Percentiles rank a stretch among this genome's conserved stretches.
phyloP scores from a whole-genome alignment of 1,284 basidiomycete genomes.

The Trichosporon sp. region DNA sequence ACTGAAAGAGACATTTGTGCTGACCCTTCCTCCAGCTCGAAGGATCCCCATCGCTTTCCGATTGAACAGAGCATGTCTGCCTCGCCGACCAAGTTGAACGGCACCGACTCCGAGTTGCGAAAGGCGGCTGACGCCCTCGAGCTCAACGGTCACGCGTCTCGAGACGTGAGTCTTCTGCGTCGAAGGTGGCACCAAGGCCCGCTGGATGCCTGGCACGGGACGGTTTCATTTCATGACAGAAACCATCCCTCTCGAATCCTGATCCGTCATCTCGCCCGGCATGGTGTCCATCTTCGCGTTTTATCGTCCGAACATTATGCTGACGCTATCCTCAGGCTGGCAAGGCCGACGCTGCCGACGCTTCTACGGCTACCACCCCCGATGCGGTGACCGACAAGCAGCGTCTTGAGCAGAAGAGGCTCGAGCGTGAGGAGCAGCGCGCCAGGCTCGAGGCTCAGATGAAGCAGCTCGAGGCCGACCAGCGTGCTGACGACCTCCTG shows the following conservation, averaged over 20 bases:
- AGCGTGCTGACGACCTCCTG: slow-evolving; percentile 68
- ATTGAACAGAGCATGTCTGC: slow-evolving; percentile 41
- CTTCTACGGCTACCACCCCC: slow-evolving; percentile 20
- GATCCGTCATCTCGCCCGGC: not conserved
- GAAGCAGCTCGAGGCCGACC: slow-evolving; percentile 85
- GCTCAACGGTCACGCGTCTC: slow-evolving; percentile 48
- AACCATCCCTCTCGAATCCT: not conserved
- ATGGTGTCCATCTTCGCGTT: not conserved
- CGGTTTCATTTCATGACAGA: slow-evolving; percentile 1
- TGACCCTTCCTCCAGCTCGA: slow-evolving; percentile 23
- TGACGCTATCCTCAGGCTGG: slow-evolving; percentile 2
- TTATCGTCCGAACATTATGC: not conserved
- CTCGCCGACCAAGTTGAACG: slow-evolving; percentile 39
- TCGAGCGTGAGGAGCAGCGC: slow-evolving; percentile 79
- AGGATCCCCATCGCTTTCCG: slow-evolving; percentile 29
- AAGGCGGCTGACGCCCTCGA: slow-evolving; percentile 33
- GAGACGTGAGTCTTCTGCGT: slow-evolving; percentile 40
- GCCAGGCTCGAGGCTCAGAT: slow-evolving; percentile 92
- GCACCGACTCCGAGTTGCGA: slow-evolving; percentile 36
- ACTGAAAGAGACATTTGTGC: not conserved
- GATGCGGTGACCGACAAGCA: slow-evolving; percentile 51
- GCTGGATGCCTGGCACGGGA: slow-evolving; percentile 7
- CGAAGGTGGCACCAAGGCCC: not conserved
- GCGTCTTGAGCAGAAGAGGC: slow-evolving; percentile 85
- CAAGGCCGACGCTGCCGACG: slow-evolving; percentile 11